A percentile compares a stretch with the other conserved stretches of the same genome.
Conservation (phyloP, 2,329 filamentous ascomycete genomes). For the Phialophora verrucosa region DNA sequence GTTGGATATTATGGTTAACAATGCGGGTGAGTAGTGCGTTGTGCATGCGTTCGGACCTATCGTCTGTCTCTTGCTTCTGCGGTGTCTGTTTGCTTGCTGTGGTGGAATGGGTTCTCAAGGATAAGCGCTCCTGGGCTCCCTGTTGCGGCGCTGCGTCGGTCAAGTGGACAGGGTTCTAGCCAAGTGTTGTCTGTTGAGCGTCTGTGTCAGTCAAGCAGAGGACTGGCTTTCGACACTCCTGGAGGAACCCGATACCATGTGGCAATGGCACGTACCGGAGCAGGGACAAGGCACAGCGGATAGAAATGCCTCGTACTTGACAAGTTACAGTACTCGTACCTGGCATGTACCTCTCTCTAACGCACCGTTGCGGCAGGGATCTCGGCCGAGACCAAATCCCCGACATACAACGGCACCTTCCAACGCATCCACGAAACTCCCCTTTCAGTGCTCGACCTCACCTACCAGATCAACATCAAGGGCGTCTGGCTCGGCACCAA, state of each 20-base stretch:
- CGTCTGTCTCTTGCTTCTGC: conserved; percentile 17
- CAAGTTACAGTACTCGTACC: no score
- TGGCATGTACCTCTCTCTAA: conserved; percentile 22
- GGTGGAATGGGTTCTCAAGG: not conserved
- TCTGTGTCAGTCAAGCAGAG: no score
- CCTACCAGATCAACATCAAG: conserved; percentile 46
- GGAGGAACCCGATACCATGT: no score
- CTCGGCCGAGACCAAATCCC: conserved; percentile 20
- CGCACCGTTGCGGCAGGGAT: conserved; percentile 18
- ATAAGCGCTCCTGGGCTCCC: no score
- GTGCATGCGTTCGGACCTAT: conserved; percentile 18
- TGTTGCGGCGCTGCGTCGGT: conserved; percentile 4
- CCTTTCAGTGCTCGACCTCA: conserved; percentile 25
- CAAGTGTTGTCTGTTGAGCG: no score
- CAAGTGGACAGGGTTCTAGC: no score
- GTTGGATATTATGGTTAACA: conserved; percentile 41
- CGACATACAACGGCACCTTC: conserved; percentile 6
- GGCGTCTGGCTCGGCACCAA: conserved; percentile 53
- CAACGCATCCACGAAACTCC: conserved; percentile 26
- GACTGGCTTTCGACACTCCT: no score
- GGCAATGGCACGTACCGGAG: no score
- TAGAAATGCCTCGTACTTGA: no score
- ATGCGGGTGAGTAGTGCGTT: conserved; percentile 37
- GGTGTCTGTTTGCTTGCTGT: conserved; percentile 3
- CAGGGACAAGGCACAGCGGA: no score